Conservation (phyloP, 78 protist genomes). For the Mantamonas sphyraenae region DNA sequence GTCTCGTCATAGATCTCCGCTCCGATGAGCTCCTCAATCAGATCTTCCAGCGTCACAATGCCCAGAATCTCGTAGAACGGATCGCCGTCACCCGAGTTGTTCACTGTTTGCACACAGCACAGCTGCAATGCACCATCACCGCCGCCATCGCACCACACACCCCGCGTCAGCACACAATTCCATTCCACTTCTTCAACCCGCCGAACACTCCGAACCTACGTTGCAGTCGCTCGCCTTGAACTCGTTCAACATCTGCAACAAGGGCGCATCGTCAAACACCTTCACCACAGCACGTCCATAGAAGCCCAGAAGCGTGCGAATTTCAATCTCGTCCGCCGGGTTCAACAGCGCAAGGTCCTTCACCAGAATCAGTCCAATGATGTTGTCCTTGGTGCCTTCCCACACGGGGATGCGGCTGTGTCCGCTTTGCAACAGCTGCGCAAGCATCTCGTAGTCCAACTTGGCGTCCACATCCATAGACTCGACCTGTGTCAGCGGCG, state of each 20-base stretch:
- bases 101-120: constrained; percentile 8
- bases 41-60: constrained; percentile 79
- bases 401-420: constrained; percentile 85
- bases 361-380: constrained; percentile 65
- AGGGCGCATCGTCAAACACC: constrained; percentile 40
- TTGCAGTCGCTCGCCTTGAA: constrained; percentile 64
- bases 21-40: constrained; percentile 30
- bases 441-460: constrained; percentile 44
- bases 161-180: background rate
- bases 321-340: constrained; percentile 46
- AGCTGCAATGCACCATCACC: background rate
- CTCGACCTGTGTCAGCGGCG: constrained; percentile 46
- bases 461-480: background rate
- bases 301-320: constrained; percentile 9
- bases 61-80: constrained; percentile 74
- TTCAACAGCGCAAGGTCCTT: constrained; percentile 75
- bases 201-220: too few relatives aligned
- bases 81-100: constrained; percentile 59
- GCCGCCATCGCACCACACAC: background rate
- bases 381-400: constrained; percentile 15
- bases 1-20: background rate
- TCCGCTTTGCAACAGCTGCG: constrained; percentile 52
- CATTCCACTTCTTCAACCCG: too few relatives aligned
- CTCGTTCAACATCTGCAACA: constrained; percentile 51
- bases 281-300: constrained; percentile 1